Base-by-base conservation (phyloP, 2,329 filamentous ascomycete species). In the Sordariomycetes sp. region DNA sequence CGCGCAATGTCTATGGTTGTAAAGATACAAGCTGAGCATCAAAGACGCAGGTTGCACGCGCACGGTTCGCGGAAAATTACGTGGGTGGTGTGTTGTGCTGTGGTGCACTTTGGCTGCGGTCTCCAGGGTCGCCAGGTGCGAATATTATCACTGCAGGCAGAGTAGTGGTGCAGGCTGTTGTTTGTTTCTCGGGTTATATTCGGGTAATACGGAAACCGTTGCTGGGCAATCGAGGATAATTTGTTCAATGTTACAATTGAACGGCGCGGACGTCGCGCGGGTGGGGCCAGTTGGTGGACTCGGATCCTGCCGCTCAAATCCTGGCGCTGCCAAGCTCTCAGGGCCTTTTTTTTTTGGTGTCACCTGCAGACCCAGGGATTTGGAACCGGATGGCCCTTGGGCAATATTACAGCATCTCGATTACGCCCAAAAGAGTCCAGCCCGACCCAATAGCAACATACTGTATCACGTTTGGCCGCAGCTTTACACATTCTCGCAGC, bases 161-260 rank as follows among this genome's bases (percentile, higher is more conserved):
- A 3, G 14, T 16, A 16, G 46, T 50, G 46, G 28, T 50, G 55
- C 32, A 25, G 40, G 24, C 14, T n/a, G 46, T 57, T 50, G 55
- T 57, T 57, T 52, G 34, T 57, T 57, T 57, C 46, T 57, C 55
- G 55, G 55, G 18, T 11, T 1, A 22, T 57, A 25, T 28, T 57
- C 55, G 55, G 55, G 20, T 57, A 57, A 57, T 35, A 40, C 22
- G 28, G 28, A 32, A 32, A 32, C 50, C 28, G 55, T 57, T 57
- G 55, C 55, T 24, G 35, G 55, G 55, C 46, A 57, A 34, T 50
- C 28, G 40, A 24, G 43, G 43, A 22, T 1, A 22, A n/a, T n/a
- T n/a, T n/a, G n/a, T n/a, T n/a, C n/a, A n/a, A n/a, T n/a, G n/a
- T n/a, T n/a, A n/a, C n/a, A n/a, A n/a, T n/a, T 16, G 28, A 51